These are phyloP conservation scores for Solidago caesia DNA, from an alignment of 129 eudicot species.

Conservation along the genomic window DNA sequence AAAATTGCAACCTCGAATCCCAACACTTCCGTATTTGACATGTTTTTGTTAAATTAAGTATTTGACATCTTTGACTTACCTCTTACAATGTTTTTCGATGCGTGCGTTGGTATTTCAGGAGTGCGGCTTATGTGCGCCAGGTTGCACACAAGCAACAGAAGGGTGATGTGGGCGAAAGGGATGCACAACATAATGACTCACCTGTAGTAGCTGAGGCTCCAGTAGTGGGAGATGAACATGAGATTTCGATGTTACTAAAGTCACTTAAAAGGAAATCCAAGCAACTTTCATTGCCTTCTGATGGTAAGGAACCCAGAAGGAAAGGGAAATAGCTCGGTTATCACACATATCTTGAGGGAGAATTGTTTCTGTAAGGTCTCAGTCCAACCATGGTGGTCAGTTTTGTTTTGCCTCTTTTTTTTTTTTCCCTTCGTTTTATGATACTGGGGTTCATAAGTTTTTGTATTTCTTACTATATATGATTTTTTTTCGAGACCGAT, in stretches of 20 bases:
- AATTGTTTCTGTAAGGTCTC: background rate
- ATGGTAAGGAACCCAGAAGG: constrained; percentile 36
- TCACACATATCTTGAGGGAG: background rate
- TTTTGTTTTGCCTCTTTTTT: background rate
- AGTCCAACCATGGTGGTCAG: background rate
- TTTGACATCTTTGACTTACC: background rate
- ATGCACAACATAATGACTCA: background rate
- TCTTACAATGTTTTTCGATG: constrained; percentile 6
- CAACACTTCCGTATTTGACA: background rate
- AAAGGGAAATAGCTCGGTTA: constrained; percentile 25
- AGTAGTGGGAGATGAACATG: constrained; percentile 43
- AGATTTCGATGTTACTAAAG: constrained; percentile 62
- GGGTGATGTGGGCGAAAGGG: constrained; percentile 33
- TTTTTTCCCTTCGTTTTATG: background rate
- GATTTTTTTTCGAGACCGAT: background rate
- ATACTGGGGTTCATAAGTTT: background rate
- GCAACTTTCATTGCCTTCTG: constrained; percentile 34
- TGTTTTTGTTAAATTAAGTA: background rate
- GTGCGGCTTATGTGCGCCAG: constrained; percentile 80
- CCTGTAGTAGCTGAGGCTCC: constrained; percentile 11
- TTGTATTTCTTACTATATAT: background rate
- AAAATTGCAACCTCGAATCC: background rate
- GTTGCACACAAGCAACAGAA: constrained; percentile 50
- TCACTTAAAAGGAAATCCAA: constrained; percentile 85
- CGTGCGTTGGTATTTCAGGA: constrained; percentile 50